Evolutionary conservation across 148 eudicot genomes (phyloP).

Genomic region (Cornus controversa): DNA sequence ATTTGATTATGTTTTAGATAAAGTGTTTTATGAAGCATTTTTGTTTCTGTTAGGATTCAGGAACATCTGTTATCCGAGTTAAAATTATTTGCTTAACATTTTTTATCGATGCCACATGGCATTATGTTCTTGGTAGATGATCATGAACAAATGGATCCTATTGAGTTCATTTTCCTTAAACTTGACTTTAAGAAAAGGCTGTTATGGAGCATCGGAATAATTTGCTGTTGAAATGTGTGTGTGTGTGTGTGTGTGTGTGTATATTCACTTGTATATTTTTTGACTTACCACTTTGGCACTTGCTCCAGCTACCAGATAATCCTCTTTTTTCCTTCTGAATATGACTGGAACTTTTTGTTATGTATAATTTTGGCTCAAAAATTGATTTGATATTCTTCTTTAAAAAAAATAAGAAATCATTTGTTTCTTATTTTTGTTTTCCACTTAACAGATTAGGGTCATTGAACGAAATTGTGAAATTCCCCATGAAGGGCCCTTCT

Average conservation of each 20-base stretch:
- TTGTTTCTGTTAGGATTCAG: not conserved
- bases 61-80: not conserved
- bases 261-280: too few relatives aligned
- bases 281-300: not conserved
- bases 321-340: not conserved
- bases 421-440: not conserved
- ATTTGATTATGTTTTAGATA: not conserved
- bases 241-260: too few relatives aligned
- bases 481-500: constrained; percentile 99
- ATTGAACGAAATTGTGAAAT: constrained; percentile 95
- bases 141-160: not conserved
- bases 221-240: not conserved
- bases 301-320: not conserved
- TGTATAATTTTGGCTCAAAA: not conserved
- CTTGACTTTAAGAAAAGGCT: not conserved
- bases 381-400: not conserved
- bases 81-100: not conserved
- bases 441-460: constrained; percentile 69
- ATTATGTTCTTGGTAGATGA: constrained; percentile 1
- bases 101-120: not conserved
- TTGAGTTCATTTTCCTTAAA: not conserved
- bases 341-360: not conserved
- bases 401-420: not conserved
- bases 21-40: constrained; percentile 2
- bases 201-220: not conserved